Evolutionary conservation across 2,329 filamentous ascomycete species (phyloP).

Genomic region (Berkeleyomyces basicola): DNA sequence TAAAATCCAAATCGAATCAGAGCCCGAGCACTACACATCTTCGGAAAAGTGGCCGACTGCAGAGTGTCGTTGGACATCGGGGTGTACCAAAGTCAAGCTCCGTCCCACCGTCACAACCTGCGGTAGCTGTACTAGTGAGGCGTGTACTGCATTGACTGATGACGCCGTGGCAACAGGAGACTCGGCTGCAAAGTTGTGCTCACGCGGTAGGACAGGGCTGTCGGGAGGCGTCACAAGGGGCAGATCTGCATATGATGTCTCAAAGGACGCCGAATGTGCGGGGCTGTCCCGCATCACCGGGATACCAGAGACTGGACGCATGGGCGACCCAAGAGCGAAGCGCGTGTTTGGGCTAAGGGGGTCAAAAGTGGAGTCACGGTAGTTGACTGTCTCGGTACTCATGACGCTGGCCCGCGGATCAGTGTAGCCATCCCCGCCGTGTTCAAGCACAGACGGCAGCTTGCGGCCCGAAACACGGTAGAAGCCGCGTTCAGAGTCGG

Average conservation of each 20-base stretch:
- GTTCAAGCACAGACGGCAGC: conserved; percentile 43
- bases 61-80: conserved; percentile 10
- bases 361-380: conserved; percentile 19
- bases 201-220: background rate
- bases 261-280: conserved; percentile 29
- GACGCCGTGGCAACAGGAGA: background rate
- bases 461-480: conserved; percentile 50
- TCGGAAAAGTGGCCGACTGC: conserved; percentile 11
- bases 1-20: conserved; percentile 1
- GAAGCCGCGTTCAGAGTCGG: conserved; percentile 38
- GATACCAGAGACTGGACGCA: conserved; percentile 43
- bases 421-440: conserved; percentile 46
- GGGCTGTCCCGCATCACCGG: conserved; percentile 50
- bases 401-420: conserved; percentile 29
- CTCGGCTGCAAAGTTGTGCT: background rate
- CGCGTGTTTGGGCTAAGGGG: conserved; percentile 23
- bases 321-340: conserved; percentile 38
- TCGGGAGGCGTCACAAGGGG: background rate
- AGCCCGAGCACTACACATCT: conserved; percentile 7
- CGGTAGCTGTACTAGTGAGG: background rate
- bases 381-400: conserved; percentile 21
- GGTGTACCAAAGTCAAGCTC: conserved; percentile 9
- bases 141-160: background rate
- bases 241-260: background rate
- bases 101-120: conserved; percentile 9